Evolutionary conservation across 1,139 yeast species (phyloP).

Genomic region (Arxiozyma heterogenica): DNA sequence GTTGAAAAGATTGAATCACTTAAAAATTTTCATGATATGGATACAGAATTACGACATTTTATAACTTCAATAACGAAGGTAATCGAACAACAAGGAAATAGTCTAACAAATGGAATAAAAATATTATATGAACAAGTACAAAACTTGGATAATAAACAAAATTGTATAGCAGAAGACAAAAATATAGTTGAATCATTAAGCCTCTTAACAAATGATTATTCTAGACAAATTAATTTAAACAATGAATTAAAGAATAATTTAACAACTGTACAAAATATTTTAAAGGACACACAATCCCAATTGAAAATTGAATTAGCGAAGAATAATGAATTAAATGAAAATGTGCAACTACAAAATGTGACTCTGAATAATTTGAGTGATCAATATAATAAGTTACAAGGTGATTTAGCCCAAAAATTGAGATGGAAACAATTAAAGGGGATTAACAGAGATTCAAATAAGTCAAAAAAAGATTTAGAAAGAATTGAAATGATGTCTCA

Average conservation of each 20-base stretch:
- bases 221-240: neutral
- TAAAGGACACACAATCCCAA: neutral
- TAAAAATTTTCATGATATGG: neutral
- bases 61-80: neutral
- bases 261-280: neutral
- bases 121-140: neutral
- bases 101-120: neutral
- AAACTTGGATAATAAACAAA: neutral
- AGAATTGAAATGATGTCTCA: conserved; percentile 21
- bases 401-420: conserved; percentile 1
- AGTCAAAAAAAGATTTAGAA: conserved; percentile 22
- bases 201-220: neutral
- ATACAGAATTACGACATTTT: neutral
- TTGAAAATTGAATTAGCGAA: neutral
- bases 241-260: neutral
- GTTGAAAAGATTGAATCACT: neutral
- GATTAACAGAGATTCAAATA: conserved; percentile 12
- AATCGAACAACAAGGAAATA: neutral
- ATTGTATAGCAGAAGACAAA: neutral
- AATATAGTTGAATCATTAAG: neutral
- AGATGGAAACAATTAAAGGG: conserved; percentile 8
- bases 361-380: neutral
- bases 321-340: neutral
- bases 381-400: neutral
- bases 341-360: neutral